Conservation (phyloP, 108 stramenopile species). For the Discostella stelligeroides region DNA sequence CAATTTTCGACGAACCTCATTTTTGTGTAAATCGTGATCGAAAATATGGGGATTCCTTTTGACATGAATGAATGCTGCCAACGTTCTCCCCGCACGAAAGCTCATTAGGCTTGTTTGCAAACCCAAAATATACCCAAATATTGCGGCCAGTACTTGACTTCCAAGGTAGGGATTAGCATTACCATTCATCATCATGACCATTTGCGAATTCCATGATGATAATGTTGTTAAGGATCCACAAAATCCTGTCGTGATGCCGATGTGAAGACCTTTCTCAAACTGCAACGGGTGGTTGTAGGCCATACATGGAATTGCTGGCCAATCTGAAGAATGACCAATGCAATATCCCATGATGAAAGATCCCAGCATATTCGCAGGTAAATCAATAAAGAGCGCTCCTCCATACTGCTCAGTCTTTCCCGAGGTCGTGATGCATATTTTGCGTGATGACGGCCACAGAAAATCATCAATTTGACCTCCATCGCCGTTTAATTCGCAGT, state of each 20-base stretch:
- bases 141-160: conserved; percentile 54
- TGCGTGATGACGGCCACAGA: conserved; percentile 47
- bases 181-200: conserved; percentile 80
- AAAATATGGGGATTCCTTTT: conserved; percentile 43
- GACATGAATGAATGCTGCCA: conserved; percentile 36
- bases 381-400: conserved; percentile 71
- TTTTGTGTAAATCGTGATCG: conserved; percentile 2
- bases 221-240: conserved; percentile 83
- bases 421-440: conserved; percentile 66
- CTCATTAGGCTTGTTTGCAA: conserved; percentile 41
- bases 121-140: conserved; percentile 79
- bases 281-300: conserved; percentile 67
- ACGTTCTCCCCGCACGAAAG: conserved; percentile 59
- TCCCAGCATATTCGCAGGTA: conserved; percentile 73
- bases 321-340: conserved; percentile 44
- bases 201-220: conserved; percentile 84
- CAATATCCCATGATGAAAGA: conserved; percentile 65
- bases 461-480: conserved; percentile 49
- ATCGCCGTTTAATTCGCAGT: conserved; percentile 52
- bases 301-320: conserved; percentile 65
- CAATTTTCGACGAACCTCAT: neutral
- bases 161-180: conserved; percentile 58
- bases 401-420: conserved; percentile 68
- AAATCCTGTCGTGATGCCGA: conserved; percentile 59
- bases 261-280: conserved; percentile 49